Evolutionary conservation across 305 asterid genomes (phyloP).

Genomic region (Fraxinus xanthoxyloides): DNA sequence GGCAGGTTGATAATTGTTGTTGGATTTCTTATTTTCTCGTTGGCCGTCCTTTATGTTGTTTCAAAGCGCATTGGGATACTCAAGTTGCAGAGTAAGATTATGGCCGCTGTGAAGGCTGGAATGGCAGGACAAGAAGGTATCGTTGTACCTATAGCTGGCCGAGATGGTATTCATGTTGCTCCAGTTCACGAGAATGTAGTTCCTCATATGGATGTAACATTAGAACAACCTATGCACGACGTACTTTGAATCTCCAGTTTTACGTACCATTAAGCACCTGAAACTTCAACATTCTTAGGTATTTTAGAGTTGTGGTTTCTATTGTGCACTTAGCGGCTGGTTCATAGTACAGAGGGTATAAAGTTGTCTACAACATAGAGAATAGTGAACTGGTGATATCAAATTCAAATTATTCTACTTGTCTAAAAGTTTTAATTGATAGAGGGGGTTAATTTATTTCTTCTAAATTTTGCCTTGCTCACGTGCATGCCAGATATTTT

Average conservation of each 20-base stretch:
- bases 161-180: constrained; percentile 39
- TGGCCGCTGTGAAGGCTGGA: constrained; percentile 72
- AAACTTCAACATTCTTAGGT: not conserved
- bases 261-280: not conserved
- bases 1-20: constrained; percentile 65
- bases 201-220: constrained; percentile 42
- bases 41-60: constrained; percentile 86
- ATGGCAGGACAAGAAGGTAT: constrained; percentile 50
- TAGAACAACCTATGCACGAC: constrained; percentile 64
- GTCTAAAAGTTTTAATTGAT: not conserved
- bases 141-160: constrained; percentile 35
- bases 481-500: not conserved
- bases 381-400: not conserved
- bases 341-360: not conserved
- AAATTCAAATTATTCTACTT: not conserved
- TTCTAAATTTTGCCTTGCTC: not conserved
- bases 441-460: not conserved
- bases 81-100: constrained; percentile 70
- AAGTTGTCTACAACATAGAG: not conserved
- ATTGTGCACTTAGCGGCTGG: not conserved
- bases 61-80: constrained; percentile 87
- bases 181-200: constrained; percentile 40
- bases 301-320: not conserved
- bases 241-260: constrained; percentile 50
- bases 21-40: constrained; percentile 71